These are phyloP conservation scores for Ambrosia hybrid DNA, from an alignment of 140 eudicot genomes.

Conservation along the genomic window DNA sequence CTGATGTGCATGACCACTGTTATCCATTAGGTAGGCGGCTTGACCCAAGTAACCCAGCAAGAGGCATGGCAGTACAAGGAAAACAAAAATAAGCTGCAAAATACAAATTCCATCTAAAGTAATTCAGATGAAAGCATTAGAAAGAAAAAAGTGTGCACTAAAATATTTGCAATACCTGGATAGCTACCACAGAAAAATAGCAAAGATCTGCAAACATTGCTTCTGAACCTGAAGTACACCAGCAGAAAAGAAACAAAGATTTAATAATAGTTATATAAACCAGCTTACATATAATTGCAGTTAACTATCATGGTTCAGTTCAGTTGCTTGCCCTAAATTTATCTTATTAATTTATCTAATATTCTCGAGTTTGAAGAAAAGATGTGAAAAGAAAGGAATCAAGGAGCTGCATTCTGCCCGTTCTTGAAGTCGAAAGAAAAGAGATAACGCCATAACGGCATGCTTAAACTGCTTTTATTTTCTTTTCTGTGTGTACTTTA, in stretches of 20 bases:
- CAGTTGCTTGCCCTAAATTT: slow-evolving; percentile 4
- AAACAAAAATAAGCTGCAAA: slow-evolving; percentile 84
- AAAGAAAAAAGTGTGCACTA: slow-evolving; percentile 10
- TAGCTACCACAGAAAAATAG: slow-evolving; percentile 92
- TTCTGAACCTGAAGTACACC: slow-evolving; percentile 74
- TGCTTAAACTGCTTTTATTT: neutral
- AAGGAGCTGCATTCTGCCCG: neutral
- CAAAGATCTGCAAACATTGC: slow-evolving; percentile 99
- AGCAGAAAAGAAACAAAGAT: slow-evolving; percentile 25
- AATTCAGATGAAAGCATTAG: slow-evolving; percentile 16
- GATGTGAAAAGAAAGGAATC: neutral
- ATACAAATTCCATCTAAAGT: slow-evolving; percentile 15
- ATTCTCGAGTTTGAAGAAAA: neutral
- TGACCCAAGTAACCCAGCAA: slow-evolving; percentile 94
- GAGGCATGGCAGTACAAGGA: slow-evolving; percentile 96
- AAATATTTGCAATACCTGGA: slow-evolving; percentile 57
- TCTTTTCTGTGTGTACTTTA: neutral
- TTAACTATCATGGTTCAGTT: neutral
- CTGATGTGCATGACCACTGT: slow-evolving; percentile 67
- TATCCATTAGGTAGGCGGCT: slow-evolving; percentile 97
- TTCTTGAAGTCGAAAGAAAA: neutral
- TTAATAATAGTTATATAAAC: slow-evolving; percentile 5
- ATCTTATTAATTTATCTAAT: neutral
- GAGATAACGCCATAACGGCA: neutral
- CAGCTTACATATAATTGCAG: slow-evolving; percentile 24